Base-by-base conservation (phyloP, 2,329 filamentous ascomycete species). In the Trichoderma pleuroti region DNA sequence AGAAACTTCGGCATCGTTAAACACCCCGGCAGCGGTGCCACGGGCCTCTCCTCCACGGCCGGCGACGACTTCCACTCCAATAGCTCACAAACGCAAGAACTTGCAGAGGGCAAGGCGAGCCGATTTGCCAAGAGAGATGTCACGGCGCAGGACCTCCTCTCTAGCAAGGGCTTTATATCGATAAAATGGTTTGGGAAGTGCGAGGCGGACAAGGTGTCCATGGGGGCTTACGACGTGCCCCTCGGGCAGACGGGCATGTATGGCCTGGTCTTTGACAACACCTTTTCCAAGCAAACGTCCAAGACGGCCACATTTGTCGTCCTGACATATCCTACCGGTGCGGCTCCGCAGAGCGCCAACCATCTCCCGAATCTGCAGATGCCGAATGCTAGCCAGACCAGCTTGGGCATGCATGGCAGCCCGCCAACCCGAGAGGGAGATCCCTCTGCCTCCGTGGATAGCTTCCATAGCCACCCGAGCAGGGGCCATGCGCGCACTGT, bases 1-100 rank as follows among this genome's bases (percentile, higher is more conserved):
- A 91, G 90, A 81, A 98, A 98, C 83, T 97, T 99, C 80, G 96
- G 94, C 78, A 92, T 99, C 77, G 97, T 99, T 82, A 98, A 98
- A 80, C 96, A 98, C 80, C 95, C 96, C 2, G 94, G 94, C 74
- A 91, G 88, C 71, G 89, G 88, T 74, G 84, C 81, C 46, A 86
- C 86, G 24, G 84, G 81, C 72, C 79, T 86, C 62, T 72, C 76
- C 57, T 80, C 83, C 24, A 81, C 84, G 18, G 81, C 79, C 56
- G 80, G 80, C 70, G 84, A 85, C 74, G 82, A 84, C 69, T 72
- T 83, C 72, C 79, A 84, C 72, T 75, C 79, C 74, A 80, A 85
- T 72, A 85, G 85, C 74, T 85, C 88, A 73, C 81, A 84, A 64
- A 79, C 81, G 39, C 80, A 83, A 54, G 79, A 80, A 60, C 75